Evolutionary conservation across 1,284 basidiomycete species (phyloP).

Genomic region (Apiotrichum porosum): DNA sequence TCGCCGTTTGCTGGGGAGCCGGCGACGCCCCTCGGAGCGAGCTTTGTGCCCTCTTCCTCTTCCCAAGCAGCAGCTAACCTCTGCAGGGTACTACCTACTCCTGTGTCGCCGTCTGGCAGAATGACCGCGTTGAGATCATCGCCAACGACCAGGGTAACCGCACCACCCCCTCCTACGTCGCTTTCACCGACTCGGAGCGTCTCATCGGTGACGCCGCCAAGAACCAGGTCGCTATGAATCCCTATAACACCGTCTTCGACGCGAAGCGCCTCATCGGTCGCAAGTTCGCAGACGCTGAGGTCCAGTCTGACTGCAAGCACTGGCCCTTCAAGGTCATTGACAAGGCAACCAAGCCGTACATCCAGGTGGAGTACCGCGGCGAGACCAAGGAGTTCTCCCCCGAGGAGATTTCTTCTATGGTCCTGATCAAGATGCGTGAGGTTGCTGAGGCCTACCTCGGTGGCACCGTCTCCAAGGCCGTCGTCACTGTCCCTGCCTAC

Average conservation of each 20-base stretch:
- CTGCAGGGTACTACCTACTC: slow-evolving; percentile 54
- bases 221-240: slow-evolving; percentile 96
- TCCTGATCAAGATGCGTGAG: slow-evolving; percentile 97
- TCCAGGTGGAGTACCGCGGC: slow-evolving; percentile 58
- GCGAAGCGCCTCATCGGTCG: slow-evolving; percentile 97
- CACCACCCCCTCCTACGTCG: slow-evolving; percentile 98
- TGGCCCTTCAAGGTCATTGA: slow-evolving; percentile 63
- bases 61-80: too few relatives aligned
- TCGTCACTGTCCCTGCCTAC: slow-evolving; percentile 66
- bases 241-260: slow-evolving; percentile 91
- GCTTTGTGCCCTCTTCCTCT: too few relatives aligned
- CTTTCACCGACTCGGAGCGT: slow-evolving; percentile 95
- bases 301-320: slow-evolving; percentile 64
- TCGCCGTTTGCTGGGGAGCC: too few relatives aligned
- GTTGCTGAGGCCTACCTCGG: slow-evolving; percentile 62
- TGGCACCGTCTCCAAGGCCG: slow-evolving; percentile 61
- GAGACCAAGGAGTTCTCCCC: slow-evolving; percentile 60
- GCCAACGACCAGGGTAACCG: slow-evolving; percentile 96
- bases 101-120: slow-evolving; percentile 95
- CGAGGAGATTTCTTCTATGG: slow-evolving; percentile 90
- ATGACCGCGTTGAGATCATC: slow-evolving; percentile 87
- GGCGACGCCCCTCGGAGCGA: too few relatives aligned
- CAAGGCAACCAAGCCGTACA: slow-evolving; percentile 57
- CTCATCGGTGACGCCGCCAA: slow-evolving; percentile 97
- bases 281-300: slow-evolving; percentile 70